These are phyloP conservation scores for Citrullus colocynthis DNA, from an alignment of 306 rosid species.

Conservation along the genomic window DNA sequence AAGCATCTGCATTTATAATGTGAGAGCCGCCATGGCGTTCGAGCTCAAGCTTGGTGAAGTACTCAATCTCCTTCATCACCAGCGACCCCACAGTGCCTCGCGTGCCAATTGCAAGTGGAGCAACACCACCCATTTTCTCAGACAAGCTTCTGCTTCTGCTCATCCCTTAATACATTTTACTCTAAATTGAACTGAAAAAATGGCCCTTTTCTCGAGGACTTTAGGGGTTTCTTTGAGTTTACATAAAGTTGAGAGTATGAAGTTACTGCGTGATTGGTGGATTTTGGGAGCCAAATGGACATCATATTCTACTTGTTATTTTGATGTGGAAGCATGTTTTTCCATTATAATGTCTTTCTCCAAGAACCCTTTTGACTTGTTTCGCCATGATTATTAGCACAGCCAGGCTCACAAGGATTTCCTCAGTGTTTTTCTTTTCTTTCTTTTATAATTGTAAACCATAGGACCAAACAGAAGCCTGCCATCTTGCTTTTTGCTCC, in stretches of 20 bases:
- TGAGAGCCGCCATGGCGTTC: constrained; percentile 28
- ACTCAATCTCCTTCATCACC: constrained; percentile 61
- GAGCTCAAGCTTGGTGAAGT: constrained; percentile 50
- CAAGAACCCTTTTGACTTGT: neutral
- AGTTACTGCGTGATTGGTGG: constrained; percentile 7
- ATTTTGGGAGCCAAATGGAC: neutral
- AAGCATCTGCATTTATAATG: constrained; percentile 19
- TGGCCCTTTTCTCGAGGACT: constrained; percentile 9
- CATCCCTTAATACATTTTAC: constrained; percentile 28
- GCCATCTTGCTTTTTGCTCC: neutral
- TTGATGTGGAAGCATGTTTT: neutral
- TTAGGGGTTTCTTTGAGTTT: constrained; percentile 19
- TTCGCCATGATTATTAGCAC: neutral
- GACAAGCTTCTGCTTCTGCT: constrained; percentile 17
- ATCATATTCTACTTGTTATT: neutral
- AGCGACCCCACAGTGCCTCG: constrained; percentile 81
- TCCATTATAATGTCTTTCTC: constrained; percentile 1
- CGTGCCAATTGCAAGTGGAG: constrained; percentile 71
- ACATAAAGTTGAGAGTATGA: neutral
- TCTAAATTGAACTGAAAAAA: constrained; percentile 25
- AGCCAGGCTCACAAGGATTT: neutral
- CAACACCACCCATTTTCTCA: constrained; percentile 40
- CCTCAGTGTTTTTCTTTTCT: neutral
- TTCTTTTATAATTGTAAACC: neutral
- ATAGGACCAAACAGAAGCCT: neutral